Evolutionary conservation across 176 grass and related monocot genomes (phyloP), one percentile per base, ranked within the genome.

Genomic region (Paspalum notatum): DNA sequence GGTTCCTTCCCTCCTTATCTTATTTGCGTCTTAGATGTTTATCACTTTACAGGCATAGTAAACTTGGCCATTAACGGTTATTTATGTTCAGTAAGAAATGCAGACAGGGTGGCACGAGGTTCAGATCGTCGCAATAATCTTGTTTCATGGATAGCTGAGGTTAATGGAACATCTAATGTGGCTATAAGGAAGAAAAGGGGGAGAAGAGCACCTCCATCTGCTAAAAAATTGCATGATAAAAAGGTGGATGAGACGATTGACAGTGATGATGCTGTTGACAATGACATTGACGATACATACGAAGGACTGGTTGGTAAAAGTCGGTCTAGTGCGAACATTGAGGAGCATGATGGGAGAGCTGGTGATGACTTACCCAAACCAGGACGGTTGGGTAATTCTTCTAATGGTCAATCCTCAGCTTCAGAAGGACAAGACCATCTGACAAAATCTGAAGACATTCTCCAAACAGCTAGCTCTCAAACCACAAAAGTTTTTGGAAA

Each of bases 131-230:
- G 11, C 44, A 75, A 58, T 74, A 81, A 68, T 80, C 54, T 44
- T 80, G 16, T 62, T 85, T 90, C 74, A 62, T 71, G 57, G 67
- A 81, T 69, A 48, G 69, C 73, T 71, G 78, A 63, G 66, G 16
- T 82, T 71, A 82, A 85, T 60, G 55, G 78, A 32, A 15, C 51
- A 9, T 71, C 80, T 50, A 85, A 24, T 76, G 82, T 68, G 58
- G 12, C 55, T 61, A 52, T 77, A 75, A 93, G 74, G 72, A 85
- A 88, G 68, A 90, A 70, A 74, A 87, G 80, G 49, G 73, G 86
- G 27, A 71, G 26, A 77, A 60, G 63, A 72, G 44, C 62, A 65
- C 59, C 48, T 90, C 66, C 79, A 54, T 75, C 82, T 75, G 37
- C 75, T 57, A 82, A 74, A 79, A 68, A 18, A 56, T 77, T 68